Percentiles rank a stretch among this genome's conserved stretches.
Conservation (phyloP, 495 filamentous ascomycete species). For the Penicillium dipodomyicola region DNA sequence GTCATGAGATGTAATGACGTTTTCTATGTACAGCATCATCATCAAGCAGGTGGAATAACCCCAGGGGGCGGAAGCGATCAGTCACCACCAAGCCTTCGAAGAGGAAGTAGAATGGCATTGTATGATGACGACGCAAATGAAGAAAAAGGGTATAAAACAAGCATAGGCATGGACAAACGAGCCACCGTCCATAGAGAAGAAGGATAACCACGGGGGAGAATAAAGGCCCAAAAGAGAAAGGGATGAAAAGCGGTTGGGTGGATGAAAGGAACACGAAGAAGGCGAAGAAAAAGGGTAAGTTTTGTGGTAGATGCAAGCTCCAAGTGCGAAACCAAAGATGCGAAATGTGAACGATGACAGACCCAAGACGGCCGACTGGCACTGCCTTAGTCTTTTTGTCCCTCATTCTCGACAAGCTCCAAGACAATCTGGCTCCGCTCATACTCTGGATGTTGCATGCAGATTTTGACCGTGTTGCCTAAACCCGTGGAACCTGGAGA, state of each 20-base stretch:
- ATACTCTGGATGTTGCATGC: slow-evolving; percentile 89
- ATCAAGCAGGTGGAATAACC: slow-evolving; percentile 9
- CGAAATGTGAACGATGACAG: neutral
- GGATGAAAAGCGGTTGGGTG: neutral
- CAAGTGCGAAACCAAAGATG: neutral
- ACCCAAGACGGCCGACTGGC: neutral
- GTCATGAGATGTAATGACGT: slow-evolving; percentile 20
- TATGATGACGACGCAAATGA: neutral
- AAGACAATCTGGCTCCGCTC: slow-evolving; percentile 79
- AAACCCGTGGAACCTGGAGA: slow-evolving; percentile 13
- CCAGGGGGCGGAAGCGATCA: neutral
- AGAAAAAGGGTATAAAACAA: slow-evolving; percentile 18
- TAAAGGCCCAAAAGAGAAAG: neutral
- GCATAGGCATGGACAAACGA: neutral
- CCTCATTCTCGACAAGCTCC: slow-evolving; percentile 91
- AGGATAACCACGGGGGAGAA: neutral
- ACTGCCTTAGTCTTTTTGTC: slow-evolving; percentile 63
- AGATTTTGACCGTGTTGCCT: slow-evolving; percentile 77
- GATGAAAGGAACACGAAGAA: neutral
- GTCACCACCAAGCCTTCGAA: neutral
- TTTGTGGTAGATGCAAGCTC: neutral
- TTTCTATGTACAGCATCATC: slow-evolving; percentile 32
- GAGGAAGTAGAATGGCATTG: neutral
- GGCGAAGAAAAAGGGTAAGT: neutral
- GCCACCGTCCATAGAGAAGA: neutral